Percentiles rank a stretch among this genome's conserved stretches.
These are phyloP conservation scores for Darksidea phi DNA, from an alignment of 495 filamentous ascomycete species.

Conservation along the genomic window DNA sequence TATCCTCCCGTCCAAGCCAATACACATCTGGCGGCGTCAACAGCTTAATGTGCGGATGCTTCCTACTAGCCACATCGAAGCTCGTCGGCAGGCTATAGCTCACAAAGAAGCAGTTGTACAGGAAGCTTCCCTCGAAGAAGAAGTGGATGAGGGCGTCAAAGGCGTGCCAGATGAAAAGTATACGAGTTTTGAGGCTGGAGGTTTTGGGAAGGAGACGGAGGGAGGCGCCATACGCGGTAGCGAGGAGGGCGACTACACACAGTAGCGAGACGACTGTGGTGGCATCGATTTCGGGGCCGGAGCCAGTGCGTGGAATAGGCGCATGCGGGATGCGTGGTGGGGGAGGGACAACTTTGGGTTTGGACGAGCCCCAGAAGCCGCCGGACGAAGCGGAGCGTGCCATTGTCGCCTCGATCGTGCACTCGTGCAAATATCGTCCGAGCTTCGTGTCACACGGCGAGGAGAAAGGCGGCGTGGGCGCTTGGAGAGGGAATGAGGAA, in stretches of 20 bases:
- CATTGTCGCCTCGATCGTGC: too few species aligned
- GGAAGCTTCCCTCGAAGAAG: slow-evolving; percentile 82
- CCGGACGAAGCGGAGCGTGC: too few species aligned
- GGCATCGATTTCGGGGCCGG: slow-evolving; percentile 45
- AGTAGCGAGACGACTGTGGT: slow-evolving; percentile 55
- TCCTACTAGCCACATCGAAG: slow-evolving; percentile 25
- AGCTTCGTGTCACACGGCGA: too few species aligned
- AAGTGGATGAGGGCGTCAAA: slow-evolving; percentile 90
- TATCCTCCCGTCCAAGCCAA: slow-evolving; percentile 54
- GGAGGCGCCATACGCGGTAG: slow-evolving; percentile 52
- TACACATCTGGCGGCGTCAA: slow-evolving; percentile 48
- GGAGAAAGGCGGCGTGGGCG: neutral
- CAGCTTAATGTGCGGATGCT: slow-evolving; percentile 26
- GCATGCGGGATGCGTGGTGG: slow-evolving; percentile 2
- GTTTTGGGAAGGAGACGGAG: slow-evolving; percentile 48
- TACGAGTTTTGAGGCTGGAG: slow-evolving; percentile 53
- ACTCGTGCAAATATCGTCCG: too few species aligned
- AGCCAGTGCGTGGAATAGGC: neutral
- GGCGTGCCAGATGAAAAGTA: slow-evolving; percentile 91
- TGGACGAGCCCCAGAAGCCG: too few species aligned
- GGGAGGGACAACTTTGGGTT: neutral
- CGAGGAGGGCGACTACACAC: slow-evolving; percentile 55
- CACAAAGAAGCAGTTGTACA: slow-evolving; percentile 89
- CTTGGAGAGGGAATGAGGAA: neutral
- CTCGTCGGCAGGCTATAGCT: slow-evolving; percentile 44